Evolutionary conservation across 139 green algal genomes (phyloP).

Genomic region (Haematococcus sp.): DNA sequence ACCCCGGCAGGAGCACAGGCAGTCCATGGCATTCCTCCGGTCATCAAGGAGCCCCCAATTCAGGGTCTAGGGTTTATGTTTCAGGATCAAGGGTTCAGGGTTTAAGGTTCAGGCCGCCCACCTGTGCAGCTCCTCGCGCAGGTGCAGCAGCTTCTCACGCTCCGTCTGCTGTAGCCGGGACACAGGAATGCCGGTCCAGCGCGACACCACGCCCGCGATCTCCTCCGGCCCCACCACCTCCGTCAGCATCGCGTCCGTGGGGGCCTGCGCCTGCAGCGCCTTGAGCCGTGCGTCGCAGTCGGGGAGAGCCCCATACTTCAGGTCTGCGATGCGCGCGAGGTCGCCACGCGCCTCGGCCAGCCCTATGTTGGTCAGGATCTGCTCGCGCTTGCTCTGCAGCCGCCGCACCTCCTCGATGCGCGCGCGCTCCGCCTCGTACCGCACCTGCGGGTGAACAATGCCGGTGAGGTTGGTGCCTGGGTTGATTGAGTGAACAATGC

Average conservation of each 20-base stretch:
- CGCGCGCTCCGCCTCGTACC: constrained; percentile 59
- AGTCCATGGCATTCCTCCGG: no score
- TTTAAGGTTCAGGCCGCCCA: no score
- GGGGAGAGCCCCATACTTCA: constrained; percentile 77
- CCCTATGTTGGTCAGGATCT: constrained; percentile 57
- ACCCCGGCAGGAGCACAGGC: no score
- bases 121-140: constrained; percentile 76
- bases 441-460: not conserved
- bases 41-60: no score
- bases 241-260: constrained; percentile 72
- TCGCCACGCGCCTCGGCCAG: constrained; percentile 75
- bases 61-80: no score
- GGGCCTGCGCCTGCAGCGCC: constrained; percentile 31
- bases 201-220: constrained; percentile 75
- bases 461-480: no score
- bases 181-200: constrained; percentile 89
- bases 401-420: constrained; percentile 67
- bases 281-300: constrained; percentile 78
- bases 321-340: constrained; percentile 63
- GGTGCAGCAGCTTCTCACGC: constrained; percentile 87
- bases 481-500: not conserved
- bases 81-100: no score
- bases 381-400: constrained; percentile 74
- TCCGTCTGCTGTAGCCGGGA: constrained; percentile 61
- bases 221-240: constrained; percentile 81